A percentile compares a stretch with the other conserved stretches of the same genome.
Evolutionary conservation across 108 stramenopile genomes (phyloP).

Genomic region (Fragilariopsis cylindrus): DNA sequence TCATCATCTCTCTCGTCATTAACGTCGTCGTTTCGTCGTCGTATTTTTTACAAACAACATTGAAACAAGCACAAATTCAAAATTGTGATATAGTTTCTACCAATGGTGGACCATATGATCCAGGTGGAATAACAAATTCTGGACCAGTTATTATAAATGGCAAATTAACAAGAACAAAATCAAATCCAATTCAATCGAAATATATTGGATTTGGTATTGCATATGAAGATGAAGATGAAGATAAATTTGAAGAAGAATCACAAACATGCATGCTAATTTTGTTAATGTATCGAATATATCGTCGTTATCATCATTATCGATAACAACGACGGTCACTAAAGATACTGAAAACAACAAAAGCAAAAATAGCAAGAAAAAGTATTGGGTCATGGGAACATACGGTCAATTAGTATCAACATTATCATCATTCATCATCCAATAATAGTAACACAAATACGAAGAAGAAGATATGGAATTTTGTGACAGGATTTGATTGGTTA

Average conservation of each 20-base stretch:
- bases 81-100: constrained; percentile 32
- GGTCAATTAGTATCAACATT: neutral
- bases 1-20: neutral
- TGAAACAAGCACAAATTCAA: constrained; percentile 8
- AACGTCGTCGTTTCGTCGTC: neutral
- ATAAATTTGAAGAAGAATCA: too few relatives aligned
- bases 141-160: constrained; percentile 28
- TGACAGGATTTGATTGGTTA: constrained; percentile 53
- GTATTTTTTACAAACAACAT: constrained; percentile 7
- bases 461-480: constrained; percentile 28
- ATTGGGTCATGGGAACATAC: constrained; percentile 24
- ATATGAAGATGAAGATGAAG: neutral
- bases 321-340: neutral
- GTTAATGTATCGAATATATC: neutral
- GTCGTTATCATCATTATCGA: too few relatives aligned
- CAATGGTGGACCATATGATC: constrained; percentile 49
- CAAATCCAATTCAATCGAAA: neutral
- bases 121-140: constrained; percentile 24
- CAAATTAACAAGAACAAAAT: constrained; percentile 12
- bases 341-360: neutral
- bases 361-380: neutral
- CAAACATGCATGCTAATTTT: too few relatives aligned
- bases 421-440: neutral
- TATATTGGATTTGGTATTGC: constrained; percentile 27
- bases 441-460: too few relatives aligned